Conservation (phyloP, 768 basidiomycete species). For the Lyophyllum atratum region DNA sequence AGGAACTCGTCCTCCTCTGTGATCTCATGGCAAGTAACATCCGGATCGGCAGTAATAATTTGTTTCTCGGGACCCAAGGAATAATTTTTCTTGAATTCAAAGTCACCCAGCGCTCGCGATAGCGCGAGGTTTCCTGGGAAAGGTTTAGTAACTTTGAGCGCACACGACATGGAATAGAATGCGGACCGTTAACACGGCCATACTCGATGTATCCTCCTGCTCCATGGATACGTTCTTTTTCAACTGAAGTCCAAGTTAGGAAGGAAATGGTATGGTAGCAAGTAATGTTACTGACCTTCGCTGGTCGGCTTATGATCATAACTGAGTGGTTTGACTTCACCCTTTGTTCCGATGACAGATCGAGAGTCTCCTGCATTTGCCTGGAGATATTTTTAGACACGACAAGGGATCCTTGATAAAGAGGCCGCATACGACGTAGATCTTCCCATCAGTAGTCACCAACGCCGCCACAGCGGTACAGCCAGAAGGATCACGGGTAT, state of each 20-base stretch:
- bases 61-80: conserved; percentile 82
- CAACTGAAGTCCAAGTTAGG: conserved; percentile 46
- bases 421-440: conserved; percentile 68
- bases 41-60: conserved; percentile 94
- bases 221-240: conserved; percentile 81
- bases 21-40: conserved; percentile 79
- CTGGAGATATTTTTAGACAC: conserved; percentile 41
- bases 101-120: conserved; percentile 94
- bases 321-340: conserved; percentile 85
- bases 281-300: conserved; percentile 52
- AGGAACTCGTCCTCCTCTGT: conserved; percentile 94
- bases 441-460: conserved; percentile 73
- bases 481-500: conserved; percentile 90
- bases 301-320: conserved; percentile 96
- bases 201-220: conserved; percentile 97
- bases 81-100: conserved; percentile 97
- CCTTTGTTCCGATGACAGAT: conserved; percentile 82
- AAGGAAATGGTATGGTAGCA: not conserved
- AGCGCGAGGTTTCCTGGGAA: conserved; percentile 87
- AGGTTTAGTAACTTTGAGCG: conserved; percentile 1
- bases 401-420: conserved; percentile 3
- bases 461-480: conserved; percentile 94
- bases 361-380: conserved; percentile 98
- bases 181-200: conserved; percentile 91
- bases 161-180: conserved; percentile 3